Evolutionary conservation across 2,329 filamentous ascomycete species (phyloP), one percentile per base, ranked within the genome.

Genomic region (Botrytis cinerea): DNA sequence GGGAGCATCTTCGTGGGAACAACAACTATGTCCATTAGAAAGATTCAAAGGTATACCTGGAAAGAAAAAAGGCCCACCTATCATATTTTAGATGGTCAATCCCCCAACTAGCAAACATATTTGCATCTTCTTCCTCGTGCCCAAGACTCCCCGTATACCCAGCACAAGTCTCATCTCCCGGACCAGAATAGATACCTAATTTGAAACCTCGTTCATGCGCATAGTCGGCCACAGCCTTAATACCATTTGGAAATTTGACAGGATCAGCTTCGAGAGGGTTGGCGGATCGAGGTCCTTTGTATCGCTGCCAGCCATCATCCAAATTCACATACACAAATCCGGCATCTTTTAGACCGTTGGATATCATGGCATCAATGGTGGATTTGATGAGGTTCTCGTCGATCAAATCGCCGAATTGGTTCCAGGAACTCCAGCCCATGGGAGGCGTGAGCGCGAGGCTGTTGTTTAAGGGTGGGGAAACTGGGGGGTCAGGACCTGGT

Each of bases 161-260:
- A n/a, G 73, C 75, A 73, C 76, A 78, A 32, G 76, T 76, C 14
- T 45, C 46, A 32, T 75, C 82, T 51, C 87, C 87, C 0, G 87
- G 86, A 78, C 86, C 87, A 75, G 86, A 87, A 78, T 92, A 92
- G 70, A 92, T 90, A 0, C 90, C 90, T 14, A 91, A 81, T 77
- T 91, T 91, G 63, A 92, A 63, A 0, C 69, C 57, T 25, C 22
- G 45, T 2, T 35, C 40, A 43, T 71, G 69, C 14, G 57, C 69
- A 51, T 71, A 71, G 5, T 71, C 69, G 5, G 57, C 69, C 14
- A 71, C 28, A 3, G 57, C 69, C n/a, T 63, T 63, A 4, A 71
- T 71, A 5, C 69, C 69, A 20, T 46, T 40, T 7, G 69, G 69
- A 22, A 71, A 71, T 38, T 71, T 71, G 1, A 35, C 43, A 8